These are phyloP conservation scores for Linum lewisii DNA, from an alignment of 345 rosid genomes.

Conservation along the genomic window DNA sequence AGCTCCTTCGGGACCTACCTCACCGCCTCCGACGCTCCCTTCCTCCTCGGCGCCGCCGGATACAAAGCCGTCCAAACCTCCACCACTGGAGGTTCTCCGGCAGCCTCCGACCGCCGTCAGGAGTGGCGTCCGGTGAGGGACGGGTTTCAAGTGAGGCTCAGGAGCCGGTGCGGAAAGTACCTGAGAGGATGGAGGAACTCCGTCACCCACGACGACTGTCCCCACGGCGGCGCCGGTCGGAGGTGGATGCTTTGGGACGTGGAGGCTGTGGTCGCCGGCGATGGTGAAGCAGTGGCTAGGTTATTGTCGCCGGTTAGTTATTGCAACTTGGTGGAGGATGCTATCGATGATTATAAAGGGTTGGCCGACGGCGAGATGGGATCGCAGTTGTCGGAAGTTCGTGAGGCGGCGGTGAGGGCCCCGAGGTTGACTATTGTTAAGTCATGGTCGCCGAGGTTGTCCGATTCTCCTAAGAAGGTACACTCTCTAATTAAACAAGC, in stretches of 20 bases:
- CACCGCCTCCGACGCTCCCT: slow-evolving; percentile 10
- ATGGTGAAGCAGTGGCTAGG: slow-evolving; percentile 31
- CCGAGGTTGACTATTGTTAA: slow-evolving; percentile 34
- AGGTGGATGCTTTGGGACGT: slow-evolving; percentile 84
- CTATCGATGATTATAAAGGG: slow-evolving; percentile 24
- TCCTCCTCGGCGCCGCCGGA: slow-evolving; percentile 10
- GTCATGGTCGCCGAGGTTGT: slow-evolving; percentile 30
- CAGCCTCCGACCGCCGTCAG: not conserved
- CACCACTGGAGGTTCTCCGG: too few relatives aligned
- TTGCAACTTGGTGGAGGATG: slow-evolving; percentile 30
- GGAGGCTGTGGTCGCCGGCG: slow-evolving; percentile 31
- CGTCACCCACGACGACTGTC: slow-evolving; percentile 67
- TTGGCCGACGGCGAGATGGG: slow-evolving; percentile 16
- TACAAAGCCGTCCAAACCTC: slow-evolving; percentile 9
- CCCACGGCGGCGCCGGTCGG: slow-evolving; percentile 42
- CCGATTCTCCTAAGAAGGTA: slow-evolving; percentile 35
- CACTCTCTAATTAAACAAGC: slow-evolving; percentile 1
- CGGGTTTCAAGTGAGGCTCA: slow-evolving; percentile 42
- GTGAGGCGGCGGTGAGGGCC: slow-evolving; percentile 20
- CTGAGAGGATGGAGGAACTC: slow-evolving; percentile 89
- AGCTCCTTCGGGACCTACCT: slow-evolving; percentile 16
- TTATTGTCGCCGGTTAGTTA: slow-evolving; percentile 55
- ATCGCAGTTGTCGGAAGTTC: slow-evolving; percentile 30
- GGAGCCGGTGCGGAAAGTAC: slow-evolving; percentile 60
- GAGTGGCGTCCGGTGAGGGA: slow-evolving; percentile 30